These are phyloP conservation scores for Cryptomeria japonica DNA, from an alignment of 75 land plant species.

Conservation along the genomic window DNA sequence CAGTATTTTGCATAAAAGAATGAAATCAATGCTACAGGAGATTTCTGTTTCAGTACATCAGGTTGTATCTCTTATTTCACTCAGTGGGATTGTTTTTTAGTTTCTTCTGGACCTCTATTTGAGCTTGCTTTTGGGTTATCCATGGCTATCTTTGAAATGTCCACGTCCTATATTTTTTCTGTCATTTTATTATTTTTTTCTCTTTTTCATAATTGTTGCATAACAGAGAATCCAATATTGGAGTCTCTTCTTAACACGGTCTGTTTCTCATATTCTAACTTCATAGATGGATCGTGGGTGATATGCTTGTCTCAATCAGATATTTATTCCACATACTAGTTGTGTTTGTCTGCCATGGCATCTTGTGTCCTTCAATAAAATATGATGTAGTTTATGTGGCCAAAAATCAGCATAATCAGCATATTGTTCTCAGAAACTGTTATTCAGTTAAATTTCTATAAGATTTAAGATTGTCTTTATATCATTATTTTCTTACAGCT, in stretches of 20 bases:
- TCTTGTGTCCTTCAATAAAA: neutral
- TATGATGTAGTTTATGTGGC: neutral
- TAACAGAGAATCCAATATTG: neutral
- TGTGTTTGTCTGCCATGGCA: conserved; percentile 1
- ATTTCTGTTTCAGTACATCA: conserved; percentile 1
- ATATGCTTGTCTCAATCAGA: neutral
- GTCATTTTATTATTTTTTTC: neutral
- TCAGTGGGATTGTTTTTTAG: no score
- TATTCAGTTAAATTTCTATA: neutral
- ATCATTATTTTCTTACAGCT: neutral
- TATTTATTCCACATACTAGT: neutral
- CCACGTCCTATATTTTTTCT: neutral
- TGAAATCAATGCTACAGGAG: neutral
- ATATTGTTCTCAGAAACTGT: neutral
- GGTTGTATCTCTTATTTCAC: neutral
- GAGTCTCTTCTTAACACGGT: neutral
- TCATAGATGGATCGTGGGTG: neutral
- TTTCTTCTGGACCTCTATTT: neutral
- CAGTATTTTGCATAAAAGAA: neutral
- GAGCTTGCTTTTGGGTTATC: neutral
- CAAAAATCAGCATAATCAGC: neutral
- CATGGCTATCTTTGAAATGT: neutral
- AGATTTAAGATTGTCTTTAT: neutral
- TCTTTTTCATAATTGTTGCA: neutral
- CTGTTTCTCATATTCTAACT: neutral